phyloP scores from a whole-genome alignment of 108 stramenopile genomes.

The Skeletonema marinoi region DNA sequence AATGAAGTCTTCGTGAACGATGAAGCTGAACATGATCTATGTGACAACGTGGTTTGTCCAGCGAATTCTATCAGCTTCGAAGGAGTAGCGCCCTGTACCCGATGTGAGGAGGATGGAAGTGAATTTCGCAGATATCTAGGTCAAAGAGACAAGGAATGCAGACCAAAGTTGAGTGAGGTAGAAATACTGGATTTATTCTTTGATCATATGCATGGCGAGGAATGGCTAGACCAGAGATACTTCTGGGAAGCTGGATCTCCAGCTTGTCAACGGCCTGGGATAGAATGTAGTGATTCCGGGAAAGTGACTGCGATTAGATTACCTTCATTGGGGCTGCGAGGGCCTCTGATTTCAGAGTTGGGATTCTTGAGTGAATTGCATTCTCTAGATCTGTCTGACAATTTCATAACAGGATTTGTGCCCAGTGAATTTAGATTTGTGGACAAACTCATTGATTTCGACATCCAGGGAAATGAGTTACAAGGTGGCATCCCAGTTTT shows the following conservation, averaged over 20 bases:
- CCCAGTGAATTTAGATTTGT: conserved; percentile 56
- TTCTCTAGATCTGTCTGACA: conserved; percentile 42
- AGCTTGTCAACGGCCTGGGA: conserved; percentile 33
- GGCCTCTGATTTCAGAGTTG: conserved; percentile 33
- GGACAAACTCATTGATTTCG: conserved; percentile 28
- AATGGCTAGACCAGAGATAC: conserved; percentile 33
- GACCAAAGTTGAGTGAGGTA: conserved; percentile 21
- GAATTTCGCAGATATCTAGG: conserved; percentile 50
- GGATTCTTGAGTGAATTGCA: conserved; percentile 38
- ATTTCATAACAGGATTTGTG: conserved; percentile 47
- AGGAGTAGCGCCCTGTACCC: conserved; percentile 46
- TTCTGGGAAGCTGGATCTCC: conserved; percentile 29
- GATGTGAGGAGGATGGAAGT: conserved; percentile 44
- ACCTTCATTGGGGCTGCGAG: conserved; percentile 34
- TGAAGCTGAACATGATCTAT: conserved; percentile 12
- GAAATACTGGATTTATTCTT: conserved; percentile 51
- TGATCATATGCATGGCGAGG: conserved; percentile 30
- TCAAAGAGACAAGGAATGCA: conserved; percentile 20
- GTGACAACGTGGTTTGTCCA: conserved; percentile 49
- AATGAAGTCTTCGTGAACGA: conserved; percentile 44
- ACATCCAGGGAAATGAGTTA: conserved; percentile 35
- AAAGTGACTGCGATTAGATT: conserved; percentile 36
- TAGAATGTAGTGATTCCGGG: conserved; percentile 42
- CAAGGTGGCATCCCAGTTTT: conserved; percentile 47
- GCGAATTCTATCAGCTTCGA: conserved; percentile 33